phyloP scores from a whole-genome alignment of 2,329 filamentous ascomycete genomes.

The Colletotrichum sp. region DNA sequence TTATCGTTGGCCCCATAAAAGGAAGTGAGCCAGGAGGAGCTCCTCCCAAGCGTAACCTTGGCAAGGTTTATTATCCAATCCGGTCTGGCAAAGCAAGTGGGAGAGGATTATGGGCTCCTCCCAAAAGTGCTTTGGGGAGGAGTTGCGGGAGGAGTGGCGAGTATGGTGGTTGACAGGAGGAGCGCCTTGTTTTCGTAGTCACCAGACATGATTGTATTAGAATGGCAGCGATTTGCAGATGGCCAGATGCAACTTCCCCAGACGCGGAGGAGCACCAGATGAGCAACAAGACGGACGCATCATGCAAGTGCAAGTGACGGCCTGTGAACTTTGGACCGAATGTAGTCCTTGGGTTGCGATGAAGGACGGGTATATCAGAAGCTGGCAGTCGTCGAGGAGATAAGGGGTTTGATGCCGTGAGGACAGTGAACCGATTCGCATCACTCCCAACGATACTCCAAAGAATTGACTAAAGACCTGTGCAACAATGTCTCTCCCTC shows the following conservation, averaged over 20 bases:
- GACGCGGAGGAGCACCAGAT: background rate
- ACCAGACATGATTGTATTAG: background rate
- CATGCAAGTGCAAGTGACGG: background rate
- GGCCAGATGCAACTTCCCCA: background rate
- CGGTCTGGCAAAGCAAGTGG: background rate
- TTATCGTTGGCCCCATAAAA: background rate
- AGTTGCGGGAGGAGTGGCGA: background rate
- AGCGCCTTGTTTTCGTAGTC: background rate
- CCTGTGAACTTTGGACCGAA: background rate
- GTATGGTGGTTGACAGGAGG: background rate
- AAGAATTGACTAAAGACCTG: background rate
- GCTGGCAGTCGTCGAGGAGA: background rate
- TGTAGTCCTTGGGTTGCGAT: rapidly evolving
- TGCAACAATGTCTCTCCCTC: background rate
- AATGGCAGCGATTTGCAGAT: background rate
- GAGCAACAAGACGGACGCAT: background rate
- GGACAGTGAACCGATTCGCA: background rate
- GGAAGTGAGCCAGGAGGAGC: background rate
- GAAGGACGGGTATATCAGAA: background rate
- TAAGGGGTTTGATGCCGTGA: background rate
- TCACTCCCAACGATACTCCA: background rate
- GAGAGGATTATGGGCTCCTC: background rate
- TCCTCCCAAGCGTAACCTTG: background rate
- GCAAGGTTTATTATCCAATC: background rate
- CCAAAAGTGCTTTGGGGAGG: background rate